Evolutionary conservation across 2,329 filamentous ascomycete species (phyloP), one percentile per base, ranked within the genome.

Genomic region (Pseudogymnoascus sp.): DNA sequence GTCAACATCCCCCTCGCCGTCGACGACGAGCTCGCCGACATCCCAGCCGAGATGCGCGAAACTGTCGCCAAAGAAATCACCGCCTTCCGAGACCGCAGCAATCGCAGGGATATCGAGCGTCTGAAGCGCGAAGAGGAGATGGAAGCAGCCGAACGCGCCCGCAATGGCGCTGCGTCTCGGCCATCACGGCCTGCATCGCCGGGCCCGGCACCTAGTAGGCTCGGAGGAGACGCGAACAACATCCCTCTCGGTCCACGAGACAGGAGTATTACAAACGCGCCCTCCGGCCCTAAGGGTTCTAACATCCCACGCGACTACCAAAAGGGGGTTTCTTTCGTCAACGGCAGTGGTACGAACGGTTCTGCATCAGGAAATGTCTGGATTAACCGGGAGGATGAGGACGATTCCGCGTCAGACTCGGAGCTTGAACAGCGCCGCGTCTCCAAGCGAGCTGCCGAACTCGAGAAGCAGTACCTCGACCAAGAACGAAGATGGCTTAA

Each of bases 11-110:
- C 92, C 3, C 82, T 96, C 33, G 86, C 88, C 0, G 84, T 89
- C 60, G 94, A 99, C 66, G 95, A 99, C 71, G 94, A 99, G 71
- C 80, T 99, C 49, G 88, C 92, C 19, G 94, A 99, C 70, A 97
- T 99, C 58, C 94, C 94, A 0, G 88, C 91, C 0, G 94, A 97
- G 72, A 95, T 96, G 91, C 87, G 94, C 23, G 94, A 96, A 72
- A 92, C 91, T 0, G 94, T 99, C 14, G 91, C 94, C 0, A 88
- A 88, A 63, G 95, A 99, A 73, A 99, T 99, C 70, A 87, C 91
- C 0, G 90, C 92, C 0, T 99, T 99, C 79, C 84, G 94, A 67
- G 94, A 99, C 67, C 84, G 93, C 19, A 97, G 93, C 68, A 96
- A 87, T 64, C 86, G 89, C 65, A 84, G 93, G 39, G 94, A 99